phyloP scores from a whole-genome alignment of 2,329 filamentous ascomycete genomes.

The Trichoderma oligosporum region DNA sequence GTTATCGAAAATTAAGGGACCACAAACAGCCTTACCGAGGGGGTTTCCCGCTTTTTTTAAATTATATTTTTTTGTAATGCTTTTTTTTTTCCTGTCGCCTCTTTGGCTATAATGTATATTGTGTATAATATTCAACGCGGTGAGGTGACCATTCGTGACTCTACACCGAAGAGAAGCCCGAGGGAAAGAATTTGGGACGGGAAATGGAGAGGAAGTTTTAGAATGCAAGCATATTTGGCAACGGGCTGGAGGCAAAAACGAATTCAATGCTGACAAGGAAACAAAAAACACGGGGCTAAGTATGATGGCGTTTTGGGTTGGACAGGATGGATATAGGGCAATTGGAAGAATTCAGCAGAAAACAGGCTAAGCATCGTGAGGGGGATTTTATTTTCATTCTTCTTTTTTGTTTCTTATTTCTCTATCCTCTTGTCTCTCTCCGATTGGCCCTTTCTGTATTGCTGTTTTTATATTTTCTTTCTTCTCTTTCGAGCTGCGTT shows the following conservation, averaged over 20 bases:
- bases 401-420: neutral
- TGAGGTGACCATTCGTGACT: slow-evolving; percentile 3
- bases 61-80: slow-evolving; percentile 1
- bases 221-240: slow-evolving; percentile 11
- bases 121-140: slow-evolving; percentile 21
- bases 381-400: neutral
- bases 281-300: slow-evolving; percentile 9
- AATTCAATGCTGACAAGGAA: slow-evolving; percentile 16
- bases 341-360: slow-evolving; percentile 13
- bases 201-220: neutral
- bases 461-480: neutral
- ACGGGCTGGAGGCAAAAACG: slow-evolving; percentile 8
- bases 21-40: neutral
- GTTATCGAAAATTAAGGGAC: slow-evolving; percentile 7
- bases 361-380: slow-evolving; percentile 3
- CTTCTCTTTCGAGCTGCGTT: neutral
- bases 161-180: slow-evolving; percentile 1
- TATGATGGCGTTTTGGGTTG: slow-evolving; percentile 19
- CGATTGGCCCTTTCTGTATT: neutral
- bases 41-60: neutral
- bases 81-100: slow-evolving; percentile 3
- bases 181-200: neutral
- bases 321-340: slow-evolving; percentile 18
- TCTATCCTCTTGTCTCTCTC: neutral
- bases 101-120: slow-evolving; percentile 25